phyloP scores from a whole-genome alignment of 1,139 yeast genomes.

The Pichia sp. region DNA sequence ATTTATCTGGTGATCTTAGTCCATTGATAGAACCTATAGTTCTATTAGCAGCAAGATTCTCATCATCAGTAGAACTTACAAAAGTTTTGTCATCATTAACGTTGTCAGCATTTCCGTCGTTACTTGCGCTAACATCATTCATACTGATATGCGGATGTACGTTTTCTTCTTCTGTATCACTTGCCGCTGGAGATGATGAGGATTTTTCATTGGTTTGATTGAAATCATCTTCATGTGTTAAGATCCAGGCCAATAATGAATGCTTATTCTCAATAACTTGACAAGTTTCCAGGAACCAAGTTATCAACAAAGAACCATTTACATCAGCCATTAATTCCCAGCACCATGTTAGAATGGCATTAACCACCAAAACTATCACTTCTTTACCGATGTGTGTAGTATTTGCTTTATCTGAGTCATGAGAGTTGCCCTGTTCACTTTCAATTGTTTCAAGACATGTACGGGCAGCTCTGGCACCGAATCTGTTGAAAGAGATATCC shows the following conservation, averaged over 20 bases:
- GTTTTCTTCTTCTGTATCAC: no score
- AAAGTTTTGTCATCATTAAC: neutral
- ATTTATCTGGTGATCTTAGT: neutral
- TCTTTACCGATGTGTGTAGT: conserved; percentile 52
- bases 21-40: neutral
- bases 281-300: conserved; percentile 94
- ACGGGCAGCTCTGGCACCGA: conserved; percentile 92
- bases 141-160: no score
- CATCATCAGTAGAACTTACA: neutral
- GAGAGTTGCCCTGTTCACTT: conserved; percentile 46
- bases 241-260: conserved; percentile 41
- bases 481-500: conserved; percentile 82
- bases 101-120: neutral
- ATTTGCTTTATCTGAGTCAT: conserved; percentile 47
- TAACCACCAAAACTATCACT: conserved; percentile 72
- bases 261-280: conserved; percentile 48
- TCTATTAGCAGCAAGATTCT: neutral
- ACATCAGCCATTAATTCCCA: conserved; percentile 77
- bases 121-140: no score
- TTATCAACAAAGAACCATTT: conserved; percentile 83
- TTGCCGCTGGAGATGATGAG: no score
- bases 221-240: conserved; percentile 19
- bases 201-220: neutral
- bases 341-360: conserved; percentile 72
- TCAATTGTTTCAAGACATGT: conserved; percentile 74